phyloP scores from a whole-genome alignment of 23 red algal genomes.

The Gracilaria vermiculophylla region DNA sequence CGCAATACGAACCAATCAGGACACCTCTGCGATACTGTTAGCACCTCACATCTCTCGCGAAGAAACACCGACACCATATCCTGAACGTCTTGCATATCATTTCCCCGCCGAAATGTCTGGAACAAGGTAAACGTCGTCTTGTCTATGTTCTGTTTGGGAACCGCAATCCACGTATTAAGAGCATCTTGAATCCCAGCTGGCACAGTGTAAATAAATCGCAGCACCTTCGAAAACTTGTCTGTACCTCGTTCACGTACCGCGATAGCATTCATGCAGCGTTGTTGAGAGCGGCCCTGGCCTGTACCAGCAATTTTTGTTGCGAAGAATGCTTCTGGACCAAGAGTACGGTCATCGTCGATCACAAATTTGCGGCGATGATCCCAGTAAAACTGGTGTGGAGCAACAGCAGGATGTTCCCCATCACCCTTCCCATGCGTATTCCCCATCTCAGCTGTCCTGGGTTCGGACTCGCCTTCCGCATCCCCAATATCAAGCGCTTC shows the following conservation, averaged over 20 bases:
- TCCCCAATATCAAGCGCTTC: neutral
- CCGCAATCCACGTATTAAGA: slow-evolving; percentile 2
- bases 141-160: slow-evolving; percentile 1
- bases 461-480: neutral
- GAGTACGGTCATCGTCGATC: neutral
- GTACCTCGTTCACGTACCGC: neutral
- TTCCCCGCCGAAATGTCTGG: neutral
- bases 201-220: slow-evolving; percentile 16
- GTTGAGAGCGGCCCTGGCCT: neutral
- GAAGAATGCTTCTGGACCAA: slow-evolving; percentile 8
- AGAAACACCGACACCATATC: neutral
- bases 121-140: neutral
- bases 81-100: neutral
- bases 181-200: neutral
- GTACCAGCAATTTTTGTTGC: neutral
- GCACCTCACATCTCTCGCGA: neutral
- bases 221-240: slow-evolving; percentile 11
- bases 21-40: neutral
- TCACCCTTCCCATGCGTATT: neutral
- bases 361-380: slow-evolving; percentile 8
- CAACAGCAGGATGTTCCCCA: neutral
- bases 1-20: neutral
- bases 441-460: neutral
- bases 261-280: neutral
- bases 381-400: neutral